Percentiles rank a stretch among this genome's conserved stretches.
These are phyloP conservation scores for Lonicera japonica DNA, from an alignment of 129 eudicot species.

Conservation along the genomic window DNA sequence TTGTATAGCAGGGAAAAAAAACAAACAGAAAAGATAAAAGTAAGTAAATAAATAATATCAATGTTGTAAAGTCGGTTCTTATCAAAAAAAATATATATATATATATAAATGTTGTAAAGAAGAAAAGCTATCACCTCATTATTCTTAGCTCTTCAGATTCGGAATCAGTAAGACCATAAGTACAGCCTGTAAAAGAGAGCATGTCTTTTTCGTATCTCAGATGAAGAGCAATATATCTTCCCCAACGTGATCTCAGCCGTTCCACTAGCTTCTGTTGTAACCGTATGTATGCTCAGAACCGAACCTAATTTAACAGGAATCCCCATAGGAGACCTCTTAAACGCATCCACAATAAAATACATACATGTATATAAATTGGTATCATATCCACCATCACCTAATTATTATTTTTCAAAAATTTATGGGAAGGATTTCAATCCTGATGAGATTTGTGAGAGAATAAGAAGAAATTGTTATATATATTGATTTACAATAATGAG, in stretches of 20 bases:
- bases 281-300: constrained; percentile 82
- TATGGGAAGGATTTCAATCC: too few species aligned
- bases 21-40: too few species aligned
- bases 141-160: constrained; percentile 72
- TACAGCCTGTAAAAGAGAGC: constrained; percentile 94
- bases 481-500: too few species aligned
- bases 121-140: constrained; percentile 52
- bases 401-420: too few species aligned
- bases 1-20: too few species aligned
- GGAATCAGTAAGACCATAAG: constrained; percentile 68
- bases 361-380: not conserved
- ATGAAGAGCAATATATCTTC: constrained; percentile 78
- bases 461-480: too few species aligned
- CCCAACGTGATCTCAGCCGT: constrained; percentile 61
- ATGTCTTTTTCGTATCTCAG: constrained; percentile 94
- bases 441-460: too few species aligned
- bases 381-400: not conserved
- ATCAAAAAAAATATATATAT: too few species aligned
- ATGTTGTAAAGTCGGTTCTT: too few species aligned
- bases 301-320: constrained; percentile 70
- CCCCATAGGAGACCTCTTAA: constrained; percentile 53
- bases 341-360: constrained; percentile 13
- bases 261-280: constrained; percentile 94
- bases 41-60: too few species aligned
- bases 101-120: too few species aligned